Evolutionary conservation across 371 early-diverging fungal genomes (phyloP).

Genomic region (Mucor mucedo): DNA sequence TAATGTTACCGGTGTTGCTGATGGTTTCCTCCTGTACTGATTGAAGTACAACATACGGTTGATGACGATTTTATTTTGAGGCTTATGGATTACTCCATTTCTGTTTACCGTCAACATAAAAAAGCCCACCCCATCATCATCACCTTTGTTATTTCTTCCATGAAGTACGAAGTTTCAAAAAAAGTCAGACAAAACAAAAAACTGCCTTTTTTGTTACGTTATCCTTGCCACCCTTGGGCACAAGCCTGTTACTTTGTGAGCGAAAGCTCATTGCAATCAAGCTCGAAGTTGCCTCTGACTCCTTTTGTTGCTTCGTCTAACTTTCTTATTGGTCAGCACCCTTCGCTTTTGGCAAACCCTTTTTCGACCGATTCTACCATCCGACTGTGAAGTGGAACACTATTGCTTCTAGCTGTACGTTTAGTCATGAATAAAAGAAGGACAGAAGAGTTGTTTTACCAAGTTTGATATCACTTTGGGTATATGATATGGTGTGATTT

Average conservation of each 20-base stretch:
- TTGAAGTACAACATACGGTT: conserved; percentile 24
- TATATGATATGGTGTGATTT: no score
- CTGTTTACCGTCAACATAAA: conserved; percentile 6
- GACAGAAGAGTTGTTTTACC: no score
- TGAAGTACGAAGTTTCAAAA: conserved; percentile 12
- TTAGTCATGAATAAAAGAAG: no score
- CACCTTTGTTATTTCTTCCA: conserved; percentile 8
- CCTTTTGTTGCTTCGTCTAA: conserved; percentile 1
- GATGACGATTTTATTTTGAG: conserved; percentile 9
- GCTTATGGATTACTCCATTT: conserved; percentile 12
- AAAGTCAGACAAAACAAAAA: conserved; percentile 3
- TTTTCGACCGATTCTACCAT: conserved; percentile 1
- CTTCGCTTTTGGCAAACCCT: conserved; percentile 4
- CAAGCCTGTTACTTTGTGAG: conserved; percentile 3
- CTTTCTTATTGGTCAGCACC: conserved; percentile 1
- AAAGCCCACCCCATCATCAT: conserved; percentile 4
- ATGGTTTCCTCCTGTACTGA: conserved; percentile 15
- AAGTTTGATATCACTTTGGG: no score
- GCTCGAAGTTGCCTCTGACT: not conserved
- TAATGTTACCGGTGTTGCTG: no score
- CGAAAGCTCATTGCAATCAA: not conserved
- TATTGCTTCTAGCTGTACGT: no score
- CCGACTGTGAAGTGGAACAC: no score
- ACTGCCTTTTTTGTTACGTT: not conserved
- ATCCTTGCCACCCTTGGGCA: conserved; percentile 6